Evolutionary conservation across 2,329 filamentous ascomycete species (phyloP).

Genomic region (Neopestalotiopsis sp.): DNA sequence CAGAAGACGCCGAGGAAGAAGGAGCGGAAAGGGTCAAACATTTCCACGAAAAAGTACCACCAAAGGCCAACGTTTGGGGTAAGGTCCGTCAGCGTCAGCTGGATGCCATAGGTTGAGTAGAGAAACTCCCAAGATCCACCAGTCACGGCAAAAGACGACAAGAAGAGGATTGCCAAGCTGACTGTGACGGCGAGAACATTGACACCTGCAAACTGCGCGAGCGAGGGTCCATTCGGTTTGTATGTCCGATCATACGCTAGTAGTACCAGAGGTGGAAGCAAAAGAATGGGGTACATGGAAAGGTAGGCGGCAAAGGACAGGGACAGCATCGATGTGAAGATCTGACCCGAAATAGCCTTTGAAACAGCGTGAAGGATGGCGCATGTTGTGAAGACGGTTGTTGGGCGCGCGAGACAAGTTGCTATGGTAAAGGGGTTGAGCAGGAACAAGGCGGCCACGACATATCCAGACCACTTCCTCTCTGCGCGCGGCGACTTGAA

Average conservation of each 20-base stretch:
- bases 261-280: constrained; percentile 82
- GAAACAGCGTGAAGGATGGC: constrained; percentile 85
- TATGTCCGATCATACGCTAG: constrained; percentile 76
- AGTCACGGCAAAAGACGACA: constrained; percentile 75
- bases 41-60: constrained; percentile 99
- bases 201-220: constrained; percentile 56
- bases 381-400: constrained; percentile 85
- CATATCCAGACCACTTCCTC: constrained; percentile 75
- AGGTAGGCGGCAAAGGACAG: constrained; percentile 88
- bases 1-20: constrained; percentile 99
- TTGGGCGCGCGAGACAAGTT: constrained; percentile 88
- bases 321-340: constrained; percentile 80
- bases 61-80: constrained; percentile 95
- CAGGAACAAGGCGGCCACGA: constrained; percentile 85
- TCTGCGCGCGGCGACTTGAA: constrained; percentile 81
- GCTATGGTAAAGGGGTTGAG: constrained; percentile 95
- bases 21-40: constrained; percentile 96
- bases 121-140: constrained; percentile 85
- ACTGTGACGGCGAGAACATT: constrained; percentile 59
- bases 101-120: constrained; percentile 87
- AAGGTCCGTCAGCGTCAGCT: constrained; percentile 87
- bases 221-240: constrained; percentile 39
- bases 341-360: constrained; percentile 77
- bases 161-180: constrained; percentile 68
- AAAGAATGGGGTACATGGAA: constrained; percentile 87